These are phyloP conservation scores for Cardiospermum halicacabum DNA, from an alignment of 345 rosid genomes.

Conservation along the genomic window DNA sequence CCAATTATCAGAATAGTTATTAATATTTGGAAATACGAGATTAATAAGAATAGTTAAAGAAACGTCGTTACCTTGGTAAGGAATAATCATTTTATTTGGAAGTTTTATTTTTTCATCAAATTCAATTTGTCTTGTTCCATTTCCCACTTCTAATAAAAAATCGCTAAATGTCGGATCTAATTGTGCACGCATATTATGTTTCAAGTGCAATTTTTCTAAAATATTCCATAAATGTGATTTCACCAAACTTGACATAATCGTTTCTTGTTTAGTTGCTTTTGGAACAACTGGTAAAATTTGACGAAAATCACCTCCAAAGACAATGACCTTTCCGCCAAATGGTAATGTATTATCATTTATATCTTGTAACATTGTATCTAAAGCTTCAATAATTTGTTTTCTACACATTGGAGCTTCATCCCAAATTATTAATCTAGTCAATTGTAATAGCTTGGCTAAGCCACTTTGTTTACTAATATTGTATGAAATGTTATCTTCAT, in stretches of 20 bases:
- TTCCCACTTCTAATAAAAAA: too few relatives aligned
- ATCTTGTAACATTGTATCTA: not conserved
- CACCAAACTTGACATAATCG: not conserved
- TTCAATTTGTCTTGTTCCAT: too few relatives aligned
- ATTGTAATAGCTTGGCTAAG: not conserved
- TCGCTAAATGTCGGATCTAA: too few relatives aligned
- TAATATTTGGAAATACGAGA: too few relatives aligned
- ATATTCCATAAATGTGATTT: not conserved
- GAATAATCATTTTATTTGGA: too few relatives aligned
- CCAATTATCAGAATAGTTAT: too few relatives aligned
- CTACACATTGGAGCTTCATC: not conserved
- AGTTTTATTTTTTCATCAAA: too few relatives aligned
- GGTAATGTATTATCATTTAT: not conserved
- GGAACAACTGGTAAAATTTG: not conserved
- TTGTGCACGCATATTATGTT: too few relatives aligned
- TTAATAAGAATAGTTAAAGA: too few relatives aligned
- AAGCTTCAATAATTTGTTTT: not conserved
- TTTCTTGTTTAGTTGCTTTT: not conserved
- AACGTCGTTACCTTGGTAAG: too few relatives aligned
- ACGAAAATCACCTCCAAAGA: not conserved
- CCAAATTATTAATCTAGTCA: not conserved
- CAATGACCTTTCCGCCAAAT: too few relatives aligned
- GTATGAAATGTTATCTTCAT: not conserved
- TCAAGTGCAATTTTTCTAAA: not conserved
- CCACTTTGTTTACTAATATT: not conserved